Conservation (phyloP, 2,329 filamentous ascomycete genomes). For the Fusarium graminum region DNA sequence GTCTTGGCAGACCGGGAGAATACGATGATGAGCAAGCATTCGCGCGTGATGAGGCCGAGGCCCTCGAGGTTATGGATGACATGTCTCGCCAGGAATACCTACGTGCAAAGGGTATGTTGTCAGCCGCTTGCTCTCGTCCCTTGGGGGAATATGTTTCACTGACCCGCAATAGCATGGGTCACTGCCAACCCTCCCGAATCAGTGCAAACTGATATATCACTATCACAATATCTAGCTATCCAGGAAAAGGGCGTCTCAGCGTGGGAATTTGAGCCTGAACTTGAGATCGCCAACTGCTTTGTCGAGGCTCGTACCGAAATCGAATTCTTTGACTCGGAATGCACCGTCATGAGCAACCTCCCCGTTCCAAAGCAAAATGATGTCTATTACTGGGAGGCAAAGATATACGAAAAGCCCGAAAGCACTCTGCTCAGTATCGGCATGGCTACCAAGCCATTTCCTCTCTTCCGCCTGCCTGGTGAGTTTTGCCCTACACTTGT, state of each 20-base stretch:
- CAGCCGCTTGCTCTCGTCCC: not conserved
- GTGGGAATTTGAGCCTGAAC: constrained; percentile 99
- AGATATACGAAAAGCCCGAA: constrained; percentile 98
- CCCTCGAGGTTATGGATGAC: constrained; percentile 95
- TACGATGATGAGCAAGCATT: constrained; percentile 99
- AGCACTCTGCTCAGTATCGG: constrained; percentile 88
- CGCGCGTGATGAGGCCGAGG: constrained; percentile 92
- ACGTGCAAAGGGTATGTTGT: constrained; percentile 85
- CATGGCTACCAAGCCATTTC: constrained; percentile 97
- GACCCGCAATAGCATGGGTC: constrained; percentile 79
- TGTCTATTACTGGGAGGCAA: constrained; percentile 99
- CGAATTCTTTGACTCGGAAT: constrained; percentile 98
- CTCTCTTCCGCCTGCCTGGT: constrained; percentile 94
- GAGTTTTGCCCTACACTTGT: constrained; percentile 52
- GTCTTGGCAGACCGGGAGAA: constrained; percentile 92
- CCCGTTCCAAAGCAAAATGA: constrained; percentile 99
- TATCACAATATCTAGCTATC: constrained; percentile 97
- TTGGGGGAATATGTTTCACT: constrained; percentile 30
- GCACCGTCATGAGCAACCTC: constrained; percentile 95
- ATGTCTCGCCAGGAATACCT: constrained; percentile 90
- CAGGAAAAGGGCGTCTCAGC: constrained; percentile 99
- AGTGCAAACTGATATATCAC: constrained; percentile 93
- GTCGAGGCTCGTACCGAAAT: constrained; percentile 97
- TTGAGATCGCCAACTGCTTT: constrained; percentile 99
- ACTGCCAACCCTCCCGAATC: constrained; percentile 96